phyloP scores from a whole-genome alignment of 345 rosid species.

The Trapa incisa region DNA sequence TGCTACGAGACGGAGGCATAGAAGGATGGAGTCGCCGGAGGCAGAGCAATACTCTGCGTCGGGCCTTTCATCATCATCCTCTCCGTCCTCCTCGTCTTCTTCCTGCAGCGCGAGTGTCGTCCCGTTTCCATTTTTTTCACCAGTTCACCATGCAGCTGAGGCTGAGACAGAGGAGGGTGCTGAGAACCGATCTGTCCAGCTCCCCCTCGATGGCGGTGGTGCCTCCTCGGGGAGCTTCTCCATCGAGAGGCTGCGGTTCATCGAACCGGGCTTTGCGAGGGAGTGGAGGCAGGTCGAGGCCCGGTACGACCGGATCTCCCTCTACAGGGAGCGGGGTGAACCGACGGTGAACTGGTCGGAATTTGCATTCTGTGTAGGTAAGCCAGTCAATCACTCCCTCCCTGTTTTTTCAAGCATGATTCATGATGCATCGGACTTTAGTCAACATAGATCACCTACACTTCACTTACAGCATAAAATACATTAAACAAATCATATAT shows the following conservation, averaged over 20 bases:
- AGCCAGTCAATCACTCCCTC: no score
- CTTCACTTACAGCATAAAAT: no score
- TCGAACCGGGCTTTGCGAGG: slow-evolving; percentile 9
- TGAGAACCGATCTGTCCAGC: not conserved
- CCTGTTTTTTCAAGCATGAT: no score
- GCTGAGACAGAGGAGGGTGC: not conserved
- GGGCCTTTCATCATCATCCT: slow-evolving; percentile 1
- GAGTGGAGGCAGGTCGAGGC: slow-evolving; percentile 30
- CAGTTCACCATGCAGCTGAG: not conserved
- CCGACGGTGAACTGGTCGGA: slow-evolving; percentile 28
- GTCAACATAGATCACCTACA: no score
- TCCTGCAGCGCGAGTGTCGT: slow-evolving; percentile 6
- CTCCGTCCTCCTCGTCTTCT: slow-evolving; percentile 15
- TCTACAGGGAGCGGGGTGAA: slow-evolving; percentile 10
- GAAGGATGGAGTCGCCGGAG: not conserved
- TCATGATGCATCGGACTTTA: no score
- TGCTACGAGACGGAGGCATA: not conserved
- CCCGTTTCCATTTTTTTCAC: slow-evolving; percentile 7
- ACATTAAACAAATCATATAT: no score
- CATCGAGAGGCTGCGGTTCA: slow-evolving; percentile 22
- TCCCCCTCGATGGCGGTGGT: not conserved
- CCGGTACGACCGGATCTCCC: slow-evolving; percentile 28
- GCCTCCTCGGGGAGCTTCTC: not conserved
- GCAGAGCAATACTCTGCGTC: not conserved
- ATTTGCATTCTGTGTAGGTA: slow-evolving; percentile 37